Base-by-base conservation (phyloP, 2,329 filamentous ascomycete species). In the Epicoccum sorghinum region DNA sequence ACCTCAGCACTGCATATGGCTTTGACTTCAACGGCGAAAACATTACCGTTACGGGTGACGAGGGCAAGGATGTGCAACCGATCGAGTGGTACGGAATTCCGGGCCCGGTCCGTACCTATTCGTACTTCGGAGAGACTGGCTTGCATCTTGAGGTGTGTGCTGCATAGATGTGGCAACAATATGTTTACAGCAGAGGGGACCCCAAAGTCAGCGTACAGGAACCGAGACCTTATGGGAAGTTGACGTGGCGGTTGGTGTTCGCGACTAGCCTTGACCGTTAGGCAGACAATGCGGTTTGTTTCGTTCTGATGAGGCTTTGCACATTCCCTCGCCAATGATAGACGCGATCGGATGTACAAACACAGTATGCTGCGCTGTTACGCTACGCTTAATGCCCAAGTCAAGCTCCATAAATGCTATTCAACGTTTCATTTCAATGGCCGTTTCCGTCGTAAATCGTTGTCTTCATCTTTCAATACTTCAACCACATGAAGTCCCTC, bases 401-500 rank as follows among this genome's bases (percentile, higher is more conserved):
- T n/a, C 22, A 47, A 42, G 47, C 22, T 7, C 57, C 54, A 7
- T 38, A 49, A 49, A 52, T 53, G 52, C 41, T 46, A 4, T 25
- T 38, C 18, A 46, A 38, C 7, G 47, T 46, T 47, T 38, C n/a
- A 4, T 32, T 4, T 38, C 24, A 24, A 39, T 25, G 14, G 32
- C 32, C 39, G 29, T 44, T 12, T 22, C 22, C 44, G 32, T 45
- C 41, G 29, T 13, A 32, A 25, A 25, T 47, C 37, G 23, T 42
- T 3, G 32, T 23, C 27, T 32, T n/a, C 4, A 9, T 29, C 25
- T 24, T 18, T 18, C 58, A 64, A 53, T 67, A 70, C 36, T 56
- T 55, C 18, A 70, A 47, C 68, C 68, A 70, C 39, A 68, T 67
- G 29, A 70, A 70, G 33, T 69, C 66, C 33, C 64, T 60, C 18